Conservation (phyloP, 1,284 basidiomycete species). For the Somion occarium region DNA sequence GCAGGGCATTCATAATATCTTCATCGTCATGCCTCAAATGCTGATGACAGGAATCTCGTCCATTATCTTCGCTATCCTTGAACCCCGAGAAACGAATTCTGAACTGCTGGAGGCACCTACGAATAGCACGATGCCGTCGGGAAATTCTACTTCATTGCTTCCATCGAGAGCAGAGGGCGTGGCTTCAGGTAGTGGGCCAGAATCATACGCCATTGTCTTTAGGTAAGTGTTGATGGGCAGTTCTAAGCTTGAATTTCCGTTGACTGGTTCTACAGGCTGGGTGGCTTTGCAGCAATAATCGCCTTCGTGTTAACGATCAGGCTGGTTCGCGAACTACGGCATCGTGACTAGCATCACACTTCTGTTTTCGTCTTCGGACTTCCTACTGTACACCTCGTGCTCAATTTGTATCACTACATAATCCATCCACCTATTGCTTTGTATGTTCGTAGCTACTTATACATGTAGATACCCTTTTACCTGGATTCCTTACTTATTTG, state of each 20-base stretch:
- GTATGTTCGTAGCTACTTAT: neutral
- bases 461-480: neutral
- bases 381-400: conserved; percentile 1
- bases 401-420: conserved; percentile 4
- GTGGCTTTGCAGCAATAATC: conserved; percentile 66
- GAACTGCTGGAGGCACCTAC: conserved; percentile 30
- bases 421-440: neutral
- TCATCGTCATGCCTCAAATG: conserved; percentile 78
- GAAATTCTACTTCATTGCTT: conserved; percentile 11
- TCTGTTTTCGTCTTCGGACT: neutral
- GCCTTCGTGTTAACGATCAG: conserved; percentile 69
- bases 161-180: conserved; percentile 15
- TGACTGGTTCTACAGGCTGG: conserved; percentile 43
- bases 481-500: neutral
- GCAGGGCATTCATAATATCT: conserved; percentile 90
- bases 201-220: conserved; percentile 77
- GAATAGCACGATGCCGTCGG: conserved; percentile 22
- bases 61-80: conserved; percentile 64
- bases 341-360: conserved; percentile 32
- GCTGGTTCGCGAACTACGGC: conserved; percentile 55
- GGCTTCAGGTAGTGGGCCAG: conserved; percentile 32
- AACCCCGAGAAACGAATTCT: conserved; percentile 46
- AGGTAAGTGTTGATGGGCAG: conserved; percentile 39
- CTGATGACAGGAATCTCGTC: conserved; percentile 64
- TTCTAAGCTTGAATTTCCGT: conserved; percentile 4